Conservation (phyloP, 768 basidiomycete species). For the Boletus rubropictus region DNA sequence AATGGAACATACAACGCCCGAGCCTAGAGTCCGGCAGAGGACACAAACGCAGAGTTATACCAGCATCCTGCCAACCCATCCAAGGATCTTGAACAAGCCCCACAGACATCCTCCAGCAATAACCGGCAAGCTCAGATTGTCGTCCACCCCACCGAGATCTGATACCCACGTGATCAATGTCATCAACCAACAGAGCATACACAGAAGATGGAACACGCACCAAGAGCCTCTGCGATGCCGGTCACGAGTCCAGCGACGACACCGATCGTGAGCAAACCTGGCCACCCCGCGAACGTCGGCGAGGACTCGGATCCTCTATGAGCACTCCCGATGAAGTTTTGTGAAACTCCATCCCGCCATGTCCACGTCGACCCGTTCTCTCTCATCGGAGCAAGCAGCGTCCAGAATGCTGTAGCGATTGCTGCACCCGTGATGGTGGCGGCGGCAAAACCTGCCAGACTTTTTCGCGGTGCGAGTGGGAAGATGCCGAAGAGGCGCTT, state of each 20-base stretch:
- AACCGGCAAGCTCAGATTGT: slow-evolving; percentile 86
- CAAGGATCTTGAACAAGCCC: slow-evolving; percentile 44
- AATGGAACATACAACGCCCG: neutral
- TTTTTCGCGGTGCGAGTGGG: slow-evolving; percentile 77
- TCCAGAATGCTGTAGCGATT: slow-evolving; percentile 71
- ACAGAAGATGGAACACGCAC: slow-evolving; percentile 40
- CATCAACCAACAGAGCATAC: neutral
- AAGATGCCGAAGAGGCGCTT: slow-evolving; percentile 41
- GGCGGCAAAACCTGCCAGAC: slow-evolving; percentile 77
- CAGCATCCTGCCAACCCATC: slow-evolving; percentile 28
- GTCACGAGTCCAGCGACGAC: slow-evolving; percentile 70
- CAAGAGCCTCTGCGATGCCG: slow-evolving; percentile 84
- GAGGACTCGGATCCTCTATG: neutral
- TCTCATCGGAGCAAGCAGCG: slow-evolving; percentile 47
- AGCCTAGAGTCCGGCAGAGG: neutral
- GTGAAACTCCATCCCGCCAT: slow-evolving; percentile 46
- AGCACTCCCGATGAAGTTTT: slow-evolving; percentile 17
- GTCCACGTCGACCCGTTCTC: slow-evolving; percentile 45
- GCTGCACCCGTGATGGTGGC: slow-evolving; percentile 66
- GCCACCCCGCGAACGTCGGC: slow-evolving; percentile 22
- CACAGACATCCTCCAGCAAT: slow-evolving; percentile 72
- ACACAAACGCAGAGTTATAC: slow-evolving; percentile 5
- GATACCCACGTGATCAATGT: neutral
- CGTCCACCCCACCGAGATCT: slow-evolving; percentile 84
- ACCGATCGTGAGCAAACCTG: slow-evolving; percentile 52